phyloP scores from a whole-genome alignment of 139 green algal genomes.

The Closterium sp. region DNA sequence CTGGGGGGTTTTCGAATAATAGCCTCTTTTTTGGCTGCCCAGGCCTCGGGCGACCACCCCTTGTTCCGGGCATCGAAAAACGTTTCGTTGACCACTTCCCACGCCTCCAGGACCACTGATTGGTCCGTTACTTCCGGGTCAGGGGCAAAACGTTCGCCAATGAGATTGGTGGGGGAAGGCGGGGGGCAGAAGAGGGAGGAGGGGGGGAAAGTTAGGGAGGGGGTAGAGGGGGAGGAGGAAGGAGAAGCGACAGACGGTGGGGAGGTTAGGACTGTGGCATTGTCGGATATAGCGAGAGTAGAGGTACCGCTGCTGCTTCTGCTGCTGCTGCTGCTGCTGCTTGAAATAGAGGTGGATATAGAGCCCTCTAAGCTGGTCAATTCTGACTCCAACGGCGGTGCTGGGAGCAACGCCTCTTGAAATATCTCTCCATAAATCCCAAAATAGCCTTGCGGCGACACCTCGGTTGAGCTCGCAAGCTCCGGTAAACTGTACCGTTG shows the following conservation, averaged over 20 bases:
- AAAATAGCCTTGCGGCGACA: no score
- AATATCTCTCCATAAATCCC: background rate
- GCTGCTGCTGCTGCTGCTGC: background rate
- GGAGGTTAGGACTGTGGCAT: no score
- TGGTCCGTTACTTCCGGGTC: background rate
- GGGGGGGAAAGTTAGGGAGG: background rate
- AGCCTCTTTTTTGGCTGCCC: slow-evolving; percentile 41
- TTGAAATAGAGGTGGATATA: no score
- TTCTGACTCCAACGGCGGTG: background rate
- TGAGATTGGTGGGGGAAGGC: background rate
- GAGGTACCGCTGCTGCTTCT: background rate
- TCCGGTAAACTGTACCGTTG: background rate
- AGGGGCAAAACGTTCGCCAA: background rate
- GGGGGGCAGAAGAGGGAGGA: background rate
- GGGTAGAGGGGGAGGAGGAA: no score
- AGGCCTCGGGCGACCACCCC: slow-evolving; percentile 61
- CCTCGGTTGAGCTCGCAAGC: background rate
- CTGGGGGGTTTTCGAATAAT: background rate
- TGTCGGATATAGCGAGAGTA: no score
- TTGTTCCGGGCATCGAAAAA: slow-evolving; percentile 72
- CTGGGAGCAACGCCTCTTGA: background rate
- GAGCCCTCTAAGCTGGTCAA: no score
- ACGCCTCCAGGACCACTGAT: slow-evolving; percentile 67
- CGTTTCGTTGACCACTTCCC: slow-evolving; percentile 71
- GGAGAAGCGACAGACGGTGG: no score